Evolutionary conservation across 345 rosid genomes (phyloP).

Genomic region (Sonneratia caseolaris): DNA sequence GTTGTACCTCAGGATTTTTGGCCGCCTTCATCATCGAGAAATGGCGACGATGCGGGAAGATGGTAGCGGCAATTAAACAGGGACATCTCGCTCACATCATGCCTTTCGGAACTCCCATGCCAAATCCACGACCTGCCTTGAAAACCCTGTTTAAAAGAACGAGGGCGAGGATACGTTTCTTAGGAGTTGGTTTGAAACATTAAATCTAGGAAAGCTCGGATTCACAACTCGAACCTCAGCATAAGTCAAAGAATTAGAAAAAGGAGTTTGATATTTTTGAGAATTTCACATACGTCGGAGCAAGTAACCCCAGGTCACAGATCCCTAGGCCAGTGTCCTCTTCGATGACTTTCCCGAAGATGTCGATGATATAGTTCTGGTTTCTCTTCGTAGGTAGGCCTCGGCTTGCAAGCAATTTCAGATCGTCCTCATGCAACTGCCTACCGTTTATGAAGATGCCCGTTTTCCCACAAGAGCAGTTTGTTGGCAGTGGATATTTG

Average conservation of each 20-base stretch:
- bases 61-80: too few species aligned
- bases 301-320: constrained; percentile 59
- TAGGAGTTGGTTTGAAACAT: neutral
- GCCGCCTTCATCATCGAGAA: too few species aligned
- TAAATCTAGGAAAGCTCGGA: neutral
- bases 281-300: constrained; percentile 53
- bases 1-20: too few species aligned
- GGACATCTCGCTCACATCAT: neutral
- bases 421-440: constrained; percentile 64
- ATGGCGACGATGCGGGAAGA: too few species aligned
- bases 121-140: constrained; percentile 59
- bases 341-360: constrained; percentile 62
- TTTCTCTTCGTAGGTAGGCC: constrained; percentile 47
- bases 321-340: constrained; percentile 59
- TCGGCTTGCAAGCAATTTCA: constrained; percentile 48
- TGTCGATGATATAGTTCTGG: constrained; percentile 44
- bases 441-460: constrained; percentile 66
- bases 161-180: neutral
- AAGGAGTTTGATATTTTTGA: neutral
- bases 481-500: constrained; percentile 48
- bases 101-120: constrained; percentile 52
- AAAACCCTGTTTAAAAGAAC: constrained; percentile 37
- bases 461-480: constrained; percentile 64
- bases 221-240: neutral
- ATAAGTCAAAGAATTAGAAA: neutral